Conservation (phyloP, 225 moss, liverwort and hornwort species). For the Sphagnum contortum region DNA sequence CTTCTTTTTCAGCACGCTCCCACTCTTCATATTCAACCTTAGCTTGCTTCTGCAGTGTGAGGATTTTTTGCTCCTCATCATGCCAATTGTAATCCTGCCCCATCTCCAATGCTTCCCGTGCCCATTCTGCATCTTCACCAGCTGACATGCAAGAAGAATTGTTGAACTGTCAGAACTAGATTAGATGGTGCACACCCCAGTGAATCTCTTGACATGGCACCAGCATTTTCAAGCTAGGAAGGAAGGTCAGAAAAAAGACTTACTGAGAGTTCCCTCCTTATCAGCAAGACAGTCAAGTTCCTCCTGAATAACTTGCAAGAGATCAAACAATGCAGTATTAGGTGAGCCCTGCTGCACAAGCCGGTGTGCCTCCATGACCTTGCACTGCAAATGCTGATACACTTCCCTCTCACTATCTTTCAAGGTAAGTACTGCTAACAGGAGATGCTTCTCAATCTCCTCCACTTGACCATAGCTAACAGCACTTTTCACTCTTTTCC, state of each 20-base stretch:
- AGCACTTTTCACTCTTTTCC: constrained; percentile 3
- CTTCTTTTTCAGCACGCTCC: background rate
- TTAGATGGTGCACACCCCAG: too few relatives aligned
- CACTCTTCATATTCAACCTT: background rate
- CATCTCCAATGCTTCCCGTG: background rate
- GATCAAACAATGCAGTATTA: background rate
- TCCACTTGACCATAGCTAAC: background rate
- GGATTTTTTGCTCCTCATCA: background rate
- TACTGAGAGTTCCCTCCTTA: background rate
- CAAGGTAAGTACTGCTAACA: constrained; percentile 3
- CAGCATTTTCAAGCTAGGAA: too few relatives aligned
- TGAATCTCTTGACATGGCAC: too few relatives aligned
- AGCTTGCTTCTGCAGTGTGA: background rate
- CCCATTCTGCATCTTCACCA: background rate
- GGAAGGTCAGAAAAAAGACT: background rate
- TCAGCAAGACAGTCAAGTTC: constrained; percentile 1
- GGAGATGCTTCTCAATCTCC: constrained; percentile 3
- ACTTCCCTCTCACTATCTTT: constrained; percentile 2
- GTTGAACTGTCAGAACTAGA: too few relatives aligned
- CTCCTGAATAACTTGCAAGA: constrained; percentile 5
- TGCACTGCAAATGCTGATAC: constrained; percentile 1
- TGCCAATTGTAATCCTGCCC: background rate
- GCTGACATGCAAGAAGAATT: background rate
- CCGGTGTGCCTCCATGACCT: constrained; percentile 5
- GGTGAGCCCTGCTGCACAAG: background rate